Evolutionary conservation across 2,329 filamentous ascomycete genomes (phyloP), one percentile per base, ranked within the genome.

Genomic region (Fusarium sp.): DNA sequence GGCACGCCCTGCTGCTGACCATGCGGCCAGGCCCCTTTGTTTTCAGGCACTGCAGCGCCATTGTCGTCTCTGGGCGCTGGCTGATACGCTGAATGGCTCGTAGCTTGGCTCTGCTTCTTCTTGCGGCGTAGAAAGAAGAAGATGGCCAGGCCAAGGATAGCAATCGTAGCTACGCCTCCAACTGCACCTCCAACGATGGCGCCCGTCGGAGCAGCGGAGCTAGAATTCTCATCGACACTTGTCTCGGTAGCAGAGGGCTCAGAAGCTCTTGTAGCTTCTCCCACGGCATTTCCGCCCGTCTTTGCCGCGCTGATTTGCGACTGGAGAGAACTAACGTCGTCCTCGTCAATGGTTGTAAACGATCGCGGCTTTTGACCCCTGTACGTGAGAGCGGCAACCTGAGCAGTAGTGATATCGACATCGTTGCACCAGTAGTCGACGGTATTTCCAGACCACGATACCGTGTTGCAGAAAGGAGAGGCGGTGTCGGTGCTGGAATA

Each of bases 131-230:
- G 29, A 27, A 61, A 53, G 19, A 48, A 49, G 17, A 48, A 57
- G 0, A 45, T 3, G 6, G 13, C 58, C 1, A 57, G 11, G 1
- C 37, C 44, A 1, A 47, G 21, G 2, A 45, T 19, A 29, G 42
- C 51, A 2, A 61, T 27, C 3, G 21, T 46, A 23, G 14, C 51
- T 5, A 57, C 35, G 21, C 58, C 51, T 1, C 51, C 53, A 4
- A 61, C 46, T 13, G 51, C 49, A 8, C 57, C 58, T 4, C 58
- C 58, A n/a, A 48, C 58, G 4, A 61, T 61, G 17, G 46, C 58
- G 9, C 57, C 58, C 4, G 46, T 44, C 2, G 53, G 33, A 2
- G 45, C 52, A 8, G 41, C 11, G 23, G 57, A 44, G 14, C 46
- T 41, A 3, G 15, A 51, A 13, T 29, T 45, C n/a, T 39, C 53